Percentiles rank a stretch among this genome's conserved stretches.
Conservation (phyloP, 2,329 filamentous ascomycete species). For the Rhexocercosporidium sp. region DNA sequence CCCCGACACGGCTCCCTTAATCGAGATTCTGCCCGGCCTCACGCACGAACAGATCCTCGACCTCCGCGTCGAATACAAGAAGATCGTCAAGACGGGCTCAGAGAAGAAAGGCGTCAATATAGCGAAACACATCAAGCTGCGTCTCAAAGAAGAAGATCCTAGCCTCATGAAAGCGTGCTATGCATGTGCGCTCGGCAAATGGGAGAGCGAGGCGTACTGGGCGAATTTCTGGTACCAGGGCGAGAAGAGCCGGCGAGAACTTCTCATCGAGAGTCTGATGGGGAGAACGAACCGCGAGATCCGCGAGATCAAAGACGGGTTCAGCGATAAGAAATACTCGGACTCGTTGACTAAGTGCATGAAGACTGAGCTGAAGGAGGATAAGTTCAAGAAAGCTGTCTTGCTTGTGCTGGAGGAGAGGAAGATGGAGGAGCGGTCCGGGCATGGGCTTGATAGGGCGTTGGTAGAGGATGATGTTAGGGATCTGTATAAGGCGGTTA, state of each 20-base stretch:
- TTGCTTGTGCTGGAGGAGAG: constrained; percentile 81
- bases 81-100: constrained; percentile 77
- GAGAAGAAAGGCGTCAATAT: constrained; percentile 81
- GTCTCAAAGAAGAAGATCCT: constrained; percentile 74
- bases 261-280: constrained; percentile 93
- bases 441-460: constrained; percentile 42
- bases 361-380: constrained; percentile 89
- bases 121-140: constrained; percentile 80
- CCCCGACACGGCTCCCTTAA: constrained; percentile 72
- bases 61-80: constrained; percentile 89
- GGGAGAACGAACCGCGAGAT: constrained; percentile 90
- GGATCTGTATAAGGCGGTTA: constrained; percentile 69
- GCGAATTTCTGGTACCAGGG: constrained; percentile 97
- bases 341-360: constrained; percentile 85
- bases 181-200: constrained; percentile 83
- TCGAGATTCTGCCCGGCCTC: constrained; percentile 83
- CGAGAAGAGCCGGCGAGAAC: constrained; percentile 80
- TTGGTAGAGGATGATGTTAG: constrained; percentile 75
- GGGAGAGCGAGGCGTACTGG: constrained; percentile 97
- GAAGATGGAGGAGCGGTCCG: constrained; percentile 73
- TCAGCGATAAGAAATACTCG: constrained; percentile 89
- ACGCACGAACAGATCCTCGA: constrained; percentile 88
- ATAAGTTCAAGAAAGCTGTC: constrained; percentile 93
- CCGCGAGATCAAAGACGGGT: constrained; percentile 81
- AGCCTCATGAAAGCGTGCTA: constrained; percentile 92